These are phyloP conservation scores for Pichia sp. DNA, from an alignment of 1,139 yeast genomes.

Conservation along the genomic window DNA sequence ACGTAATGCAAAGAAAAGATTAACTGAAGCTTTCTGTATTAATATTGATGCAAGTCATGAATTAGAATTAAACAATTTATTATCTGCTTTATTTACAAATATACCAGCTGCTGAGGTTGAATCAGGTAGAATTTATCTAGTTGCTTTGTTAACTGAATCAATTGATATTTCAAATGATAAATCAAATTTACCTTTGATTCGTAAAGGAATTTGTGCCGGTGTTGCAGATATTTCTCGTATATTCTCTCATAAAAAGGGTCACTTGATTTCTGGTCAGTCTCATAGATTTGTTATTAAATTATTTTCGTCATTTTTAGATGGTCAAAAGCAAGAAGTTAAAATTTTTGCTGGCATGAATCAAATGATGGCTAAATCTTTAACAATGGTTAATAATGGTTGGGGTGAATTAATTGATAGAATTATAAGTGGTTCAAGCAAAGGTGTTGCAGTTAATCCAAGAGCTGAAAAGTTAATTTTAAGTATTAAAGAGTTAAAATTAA, in stretches of 20 bases:
- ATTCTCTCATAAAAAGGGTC: conserved; percentile 60
- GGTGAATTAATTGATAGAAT: conserved; percentile 81
- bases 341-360: conserved; percentile 29
- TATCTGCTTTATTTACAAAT: conserved; percentile 76
- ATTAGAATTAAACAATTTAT: conserved; percentile 56
- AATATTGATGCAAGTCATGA: conserved; percentile 58
- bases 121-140: conserved; percentile 57
- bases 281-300: conserved; percentile 69
- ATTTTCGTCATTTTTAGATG: conserved; percentile 53
- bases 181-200: too few species aligned
- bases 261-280: conserved; percentile 53
- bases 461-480: conserved; percentile 68
- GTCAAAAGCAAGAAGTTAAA: conserved; percentile 20
- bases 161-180: too few species aligned
- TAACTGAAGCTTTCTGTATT: conserved; percentile 78
- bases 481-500: conserved; percentile 59
- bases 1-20: conserved; percentile 56
- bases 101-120: conserved; percentile 68
- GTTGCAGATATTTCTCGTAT: conserved; percentile 80
- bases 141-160: conserved; percentile 62
- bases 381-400: conserved; percentile 66
- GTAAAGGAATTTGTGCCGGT: conserved; percentile 86
- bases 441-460: conserved; percentile 78
- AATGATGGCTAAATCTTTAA: conserved; percentile 28
- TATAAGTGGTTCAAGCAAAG: conserved; percentile 67